These are phyloP conservation scores for Geotrichum citri-aurantii DNA, from an alignment of 1,139 yeast species.

Conservation along the genomic window DNA sequence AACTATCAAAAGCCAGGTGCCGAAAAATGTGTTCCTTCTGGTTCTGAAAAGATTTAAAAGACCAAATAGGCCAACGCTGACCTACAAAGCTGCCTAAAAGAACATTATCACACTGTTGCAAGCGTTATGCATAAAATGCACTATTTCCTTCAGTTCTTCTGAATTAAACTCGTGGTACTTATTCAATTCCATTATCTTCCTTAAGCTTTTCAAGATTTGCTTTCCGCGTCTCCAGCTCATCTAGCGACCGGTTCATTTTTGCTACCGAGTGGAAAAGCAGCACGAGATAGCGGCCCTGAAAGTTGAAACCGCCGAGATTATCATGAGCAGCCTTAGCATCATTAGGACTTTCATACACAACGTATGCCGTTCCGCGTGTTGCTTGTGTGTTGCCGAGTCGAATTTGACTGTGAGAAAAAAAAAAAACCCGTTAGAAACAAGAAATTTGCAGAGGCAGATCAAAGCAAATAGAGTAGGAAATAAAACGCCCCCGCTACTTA, in stretches of 20 bases:
- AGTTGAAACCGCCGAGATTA: conserved; percentile 56
- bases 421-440: neutral
- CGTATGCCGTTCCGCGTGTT: conserved; percentile 52
- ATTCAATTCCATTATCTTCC: conserved; percentile 27
- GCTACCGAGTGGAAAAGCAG: conserved; percentile 46
- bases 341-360: conserved; percentile 47
- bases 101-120: too few relatives aligned
- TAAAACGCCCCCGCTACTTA: conserved; percentile 24
- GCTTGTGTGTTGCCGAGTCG: conserved; percentile 44
- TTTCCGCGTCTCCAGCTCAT: conserved; percentile 28
- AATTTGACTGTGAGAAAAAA: conserved; percentile 37
- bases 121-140: neutral
- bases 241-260: conserved; percentile 23
- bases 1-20: too few relatives aligned
- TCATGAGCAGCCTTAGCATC: conserved; percentile 49
- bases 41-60: too few relatives aligned
- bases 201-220: conserved; percentile 29
- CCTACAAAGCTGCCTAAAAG: too few relatives aligned
- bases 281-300: conserved; percentile 54
- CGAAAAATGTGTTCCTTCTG: too few relatives aligned
- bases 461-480: neutral
- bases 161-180: neutral
- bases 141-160: neutral
- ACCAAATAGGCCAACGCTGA: too few relatives aligned
- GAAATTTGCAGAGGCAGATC: neutral